Evolutionary conservation across 805 yeast species (phyloP).

Genomic region (Kurtzmaniella cleridarum): DNA sequence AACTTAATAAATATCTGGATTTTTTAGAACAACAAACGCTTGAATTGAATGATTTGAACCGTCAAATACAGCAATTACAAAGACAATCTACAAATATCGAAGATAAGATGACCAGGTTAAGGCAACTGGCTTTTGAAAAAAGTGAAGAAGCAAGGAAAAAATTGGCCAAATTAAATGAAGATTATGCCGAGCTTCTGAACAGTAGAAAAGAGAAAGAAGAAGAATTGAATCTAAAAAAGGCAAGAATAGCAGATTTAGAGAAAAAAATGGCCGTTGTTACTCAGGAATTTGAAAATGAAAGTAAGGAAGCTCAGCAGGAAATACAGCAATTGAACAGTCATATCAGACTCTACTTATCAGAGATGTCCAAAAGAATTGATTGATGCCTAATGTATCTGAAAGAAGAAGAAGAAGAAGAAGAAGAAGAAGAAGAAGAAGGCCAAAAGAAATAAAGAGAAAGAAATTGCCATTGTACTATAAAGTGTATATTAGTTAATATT

Average conservation of each 20-base stretch:
- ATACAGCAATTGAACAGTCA: slow-evolving; percentile 52
- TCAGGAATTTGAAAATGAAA: slow-evolving; percentile 46
- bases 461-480: too few relatives aligned
- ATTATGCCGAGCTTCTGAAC: slow-evolving; percentile 43
- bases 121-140: slow-evolving; percentile 41
- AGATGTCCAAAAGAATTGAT: slow-evolving; percentile 37
- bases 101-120: slow-evolving; percentile 39
- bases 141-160: slow-evolving; percentile 36
- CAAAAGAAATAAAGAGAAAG: too few relatives aligned
- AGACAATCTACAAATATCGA: slow-evolving; percentile 45
- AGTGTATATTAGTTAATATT: too few relatives aligned
- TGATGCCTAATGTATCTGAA: too few relatives aligned
- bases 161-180: slow-evolving; percentile 38
- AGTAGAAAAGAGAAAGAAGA: slow-evolving; percentile 45
- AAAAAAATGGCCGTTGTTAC: slow-evolving; percentile 33
- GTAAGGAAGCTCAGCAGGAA: slow-evolving; percentile 48
- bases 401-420: too few relatives aligned
- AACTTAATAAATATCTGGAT: slow-evolving; percentile 36
- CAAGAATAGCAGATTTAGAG: slow-evolving; percentile 41
- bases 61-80: slow-evolving; percentile 42
- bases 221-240: slow-evolving; percentile 44
- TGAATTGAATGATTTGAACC: slow-evolving; percentile 33
- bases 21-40: slow-evolving; percentile 31
- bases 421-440: too few relatives aligned
- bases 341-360: slow-evolving; percentile 46